A percentile compares a stretch with the other conserved stretches of the same genome.
phyloP scores from a whole-genome alignment of 2,329 filamentous ascomycete species.

The Pseudocercospora fuligena region DNA sequence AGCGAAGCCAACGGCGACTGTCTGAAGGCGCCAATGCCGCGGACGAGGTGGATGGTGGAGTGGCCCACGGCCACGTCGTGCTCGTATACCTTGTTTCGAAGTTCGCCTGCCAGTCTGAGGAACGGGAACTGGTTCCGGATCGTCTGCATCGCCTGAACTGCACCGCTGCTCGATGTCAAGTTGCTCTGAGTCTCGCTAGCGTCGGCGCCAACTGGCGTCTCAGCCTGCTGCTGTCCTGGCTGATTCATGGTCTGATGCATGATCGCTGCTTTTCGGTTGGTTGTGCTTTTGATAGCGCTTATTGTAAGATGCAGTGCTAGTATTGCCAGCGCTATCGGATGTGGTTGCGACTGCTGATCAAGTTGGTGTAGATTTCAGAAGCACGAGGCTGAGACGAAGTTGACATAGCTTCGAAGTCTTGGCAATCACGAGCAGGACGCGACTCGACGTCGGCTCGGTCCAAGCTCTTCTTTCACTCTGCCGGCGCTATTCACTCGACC shows the following conservation, averaged over 20 bases:
- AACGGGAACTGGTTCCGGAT: neutral
- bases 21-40: neutral
- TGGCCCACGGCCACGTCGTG: neutral
- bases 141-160: too few species aligned
- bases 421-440: neutral
- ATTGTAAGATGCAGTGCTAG: too few species aligned
- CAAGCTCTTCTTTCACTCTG: neutral
- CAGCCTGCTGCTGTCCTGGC: too few species aligned
- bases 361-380: neutral
- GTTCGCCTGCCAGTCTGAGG: neutral
- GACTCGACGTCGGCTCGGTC: neutral
- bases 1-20: neutral
- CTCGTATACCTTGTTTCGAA: neutral
- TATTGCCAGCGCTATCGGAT: too few species aligned
- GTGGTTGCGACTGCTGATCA: too few species aligned
- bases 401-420: neutral
- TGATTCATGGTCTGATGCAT: too few species aligned
- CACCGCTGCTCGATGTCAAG: too few species aligned
- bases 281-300: too few species aligned
- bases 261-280: too few species aligned
- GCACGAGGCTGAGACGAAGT: neutral
- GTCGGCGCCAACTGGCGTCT: too few species aligned
- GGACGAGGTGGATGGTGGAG: neutral
- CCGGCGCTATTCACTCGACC: neutral
- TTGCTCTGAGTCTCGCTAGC: too few species aligned